Base-by-base conservation (phyloP, 495 filamentous ascomycete species). In the Penicillium paxilli region DNA sequence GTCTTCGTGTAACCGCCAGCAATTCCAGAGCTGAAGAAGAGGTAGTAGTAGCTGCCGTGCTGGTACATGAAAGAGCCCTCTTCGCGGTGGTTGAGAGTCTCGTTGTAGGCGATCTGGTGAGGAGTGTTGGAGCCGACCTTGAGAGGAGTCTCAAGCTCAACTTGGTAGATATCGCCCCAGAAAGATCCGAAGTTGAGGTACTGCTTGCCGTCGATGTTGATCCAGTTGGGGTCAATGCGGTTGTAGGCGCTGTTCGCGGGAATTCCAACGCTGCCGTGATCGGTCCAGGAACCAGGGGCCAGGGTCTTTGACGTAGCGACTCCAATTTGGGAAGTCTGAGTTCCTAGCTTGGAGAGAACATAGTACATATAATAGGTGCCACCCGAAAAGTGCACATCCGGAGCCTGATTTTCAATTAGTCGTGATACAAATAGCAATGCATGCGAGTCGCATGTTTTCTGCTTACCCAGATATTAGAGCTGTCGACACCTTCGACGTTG, bases 351-450 rank as follows among this genome's bases (percentile, higher is more conserved):
- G 30, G 78, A 83, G 42, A 90, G 80, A 1, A 83, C 74, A 68
- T 91, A 92, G 78, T 88, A 91, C 57, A 89, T 75, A 63, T 87
- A 86, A 72, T 90, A 91, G 3, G 68, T 73, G 16, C 57, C 66
- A 33, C 76, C 77, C 1, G 87, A 66, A 26, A 80, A 67, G 49
- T 74, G 62, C 22, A 90, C 80, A 58, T 90, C 86, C 0, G 87
- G 87, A 2, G 88, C 88, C 86, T 87, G 63, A 19, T 20, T 51
- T 44, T 7, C 23, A 14, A 30, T 55, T 55, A 55, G 49, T 21
- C n/a, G 33, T 37, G 40, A 11, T 42, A 20, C 21, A 21, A 44
- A 7, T 21, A 21, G 7, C 17, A n/a, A 25, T 24, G 25, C n/a
- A 1, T 44, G 35, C 33, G 35, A n/a, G 16, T 44, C 16, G 26